phyloP scores from a whole-genome alignment of 495 filamentous ascomycete genomes.

The Talaromyces liani region DNA sequence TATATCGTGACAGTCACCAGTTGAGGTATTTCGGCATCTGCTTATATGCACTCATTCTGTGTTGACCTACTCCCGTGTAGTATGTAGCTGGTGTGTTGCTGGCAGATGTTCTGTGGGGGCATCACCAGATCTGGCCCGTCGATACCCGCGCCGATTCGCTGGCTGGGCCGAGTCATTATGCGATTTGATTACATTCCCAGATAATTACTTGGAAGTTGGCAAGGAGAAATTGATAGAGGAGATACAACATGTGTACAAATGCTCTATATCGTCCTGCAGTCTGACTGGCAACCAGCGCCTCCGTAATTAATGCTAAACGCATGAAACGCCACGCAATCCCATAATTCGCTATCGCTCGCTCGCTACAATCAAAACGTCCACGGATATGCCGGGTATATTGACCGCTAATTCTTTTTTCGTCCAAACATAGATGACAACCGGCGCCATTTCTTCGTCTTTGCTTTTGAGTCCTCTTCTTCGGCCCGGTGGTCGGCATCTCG shows the following conservation, averaged over 20 bases:
- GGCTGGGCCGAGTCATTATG: too few relatives aligned
- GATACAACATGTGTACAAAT: too few relatives aligned
- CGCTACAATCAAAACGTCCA: not conserved
- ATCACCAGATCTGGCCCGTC: too few relatives aligned
- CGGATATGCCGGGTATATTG: not conserved
- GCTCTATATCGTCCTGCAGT: not conserved
- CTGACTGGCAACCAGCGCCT: not conserved
- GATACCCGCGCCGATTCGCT: too few relatives aligned
- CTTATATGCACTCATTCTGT: not conserved
- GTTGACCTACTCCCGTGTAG: not conserved
- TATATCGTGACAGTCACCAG: not conserved
- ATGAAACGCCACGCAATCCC: too few relatives aligned
- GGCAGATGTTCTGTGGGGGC: too few relatives aligned
- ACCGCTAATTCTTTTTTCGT: conserved; percentile 1
- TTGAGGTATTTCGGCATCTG: not conserved
- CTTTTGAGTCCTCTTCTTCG: not conserved
- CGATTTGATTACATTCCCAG: too few relatives aligned
- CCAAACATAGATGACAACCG: conserved; percentile 3
- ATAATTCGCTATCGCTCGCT: not conserved
- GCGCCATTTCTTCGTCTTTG: conserved; percentile 2
- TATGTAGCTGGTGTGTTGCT: too few relatives aligned
- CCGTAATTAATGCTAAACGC: not conserved
- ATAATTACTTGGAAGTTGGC: too few relatives aligned
- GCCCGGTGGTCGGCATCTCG: not conserved
- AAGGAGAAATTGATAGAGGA: too few relatives aligned